These are phyloP conservation scores for Candolleomyces efflorescens DNA, from an alignment of 768 basidiomycete genomes.

Conservation along the genomic window DNA sequence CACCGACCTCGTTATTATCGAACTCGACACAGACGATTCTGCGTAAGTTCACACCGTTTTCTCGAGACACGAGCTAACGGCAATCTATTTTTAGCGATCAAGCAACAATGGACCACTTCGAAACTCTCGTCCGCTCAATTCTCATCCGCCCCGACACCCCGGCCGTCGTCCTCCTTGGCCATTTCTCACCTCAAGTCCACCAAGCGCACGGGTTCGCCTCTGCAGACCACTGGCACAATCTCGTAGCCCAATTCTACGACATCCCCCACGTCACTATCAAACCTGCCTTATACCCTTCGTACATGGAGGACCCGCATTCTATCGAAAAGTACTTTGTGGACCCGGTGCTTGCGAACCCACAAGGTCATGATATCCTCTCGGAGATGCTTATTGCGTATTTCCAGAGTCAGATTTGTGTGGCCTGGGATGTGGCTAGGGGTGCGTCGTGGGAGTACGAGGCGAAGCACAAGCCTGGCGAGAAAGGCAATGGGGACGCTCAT, in stretches of 20 bases:
- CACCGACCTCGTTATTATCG: constrained; percentile 92
- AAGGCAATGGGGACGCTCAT: constrained; percentile 37
- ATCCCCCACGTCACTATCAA: constrained; percentile 90
- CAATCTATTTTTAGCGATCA: constrained; percentile 47
- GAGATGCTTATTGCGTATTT: constrained; percentile 92
- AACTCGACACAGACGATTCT: constrained; percentile 89
- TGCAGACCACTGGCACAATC: constrained; percentile 83
- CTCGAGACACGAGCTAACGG: not conserved
- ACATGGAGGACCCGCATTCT: constrained; percentile 68
- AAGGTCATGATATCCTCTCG: constrained; percentile 83
- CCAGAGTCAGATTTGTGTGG: constrained; percentile 82
- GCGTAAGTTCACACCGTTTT: constrained; percentile 48
- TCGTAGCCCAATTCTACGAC: constrained; percentile 97
- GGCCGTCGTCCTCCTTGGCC: constrained; percentile 91
- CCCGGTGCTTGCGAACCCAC: constrained; percentile 71
- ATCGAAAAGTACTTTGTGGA: constrained; percentile 75
- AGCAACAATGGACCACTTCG: constrained; percentile 78
- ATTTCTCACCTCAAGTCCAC: constrained; percentile 87
- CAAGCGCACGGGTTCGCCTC: constrained; percentile 78
- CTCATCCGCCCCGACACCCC: constrained; percentile 88
- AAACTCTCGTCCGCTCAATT: constrained; percentile 87
- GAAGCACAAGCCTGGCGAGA: constrained; percentile 33
- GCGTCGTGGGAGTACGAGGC: constrained; percentile 57
- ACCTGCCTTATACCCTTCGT: constrained; percentile 75
- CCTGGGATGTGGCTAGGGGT: constrained; percentile 75